phyloP scores from a whole-genome alignment of 2,329 filamentous ascomycete genomes.

The Parastagonospora nodorum region DNA sequence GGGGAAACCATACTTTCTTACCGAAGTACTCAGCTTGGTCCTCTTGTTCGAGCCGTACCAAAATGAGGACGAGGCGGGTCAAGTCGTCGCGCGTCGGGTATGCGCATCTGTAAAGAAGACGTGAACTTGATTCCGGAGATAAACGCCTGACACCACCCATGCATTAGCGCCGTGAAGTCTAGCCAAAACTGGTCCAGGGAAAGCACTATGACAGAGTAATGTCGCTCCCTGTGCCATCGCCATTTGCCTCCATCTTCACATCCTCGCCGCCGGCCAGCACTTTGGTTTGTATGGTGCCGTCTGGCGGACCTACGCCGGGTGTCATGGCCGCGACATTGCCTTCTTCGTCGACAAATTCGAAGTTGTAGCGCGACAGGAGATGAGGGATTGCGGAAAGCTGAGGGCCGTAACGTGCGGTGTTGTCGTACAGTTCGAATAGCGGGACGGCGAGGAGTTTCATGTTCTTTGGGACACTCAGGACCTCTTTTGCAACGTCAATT shows the following conservation, averaged over 20 bases:
- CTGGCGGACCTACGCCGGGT: constrained; percentile 71
- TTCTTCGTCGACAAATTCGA: constrained; percentile 94
- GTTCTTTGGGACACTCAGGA: constrained; percentile 96
- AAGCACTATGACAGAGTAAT: constrained; percentile 37
- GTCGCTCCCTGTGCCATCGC: constrained; percentile 41
- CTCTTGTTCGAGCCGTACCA: no score
- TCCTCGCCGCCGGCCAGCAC: constrained; percentile 46
- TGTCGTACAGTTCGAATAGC: constrained; percentile 97
- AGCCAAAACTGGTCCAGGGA: not conserved
- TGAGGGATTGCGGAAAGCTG: constrained; percentile 97
- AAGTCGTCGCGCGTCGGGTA: no score
- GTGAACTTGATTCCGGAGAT: not conserved
- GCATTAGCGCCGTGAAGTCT: constrained; percentile 2
- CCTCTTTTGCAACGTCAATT: constrained; percentile 62
- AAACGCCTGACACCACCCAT: constrained; percentile 9
- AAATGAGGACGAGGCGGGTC: no score
- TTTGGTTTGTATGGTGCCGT: constrained; percentile 39
- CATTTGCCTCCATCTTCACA: constrained; percentile 45
- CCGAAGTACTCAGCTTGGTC: no score
- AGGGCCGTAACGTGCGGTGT: constrained; percentile 90
- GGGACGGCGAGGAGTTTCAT: constrained; percentile 99
- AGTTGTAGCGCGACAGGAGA: constrained; percentile 92
- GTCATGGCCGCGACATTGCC: constrained; percentile 86
- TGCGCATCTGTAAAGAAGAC: not conserved
- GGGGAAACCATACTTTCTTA: no score